Evolutionary conservation across 352 stramenopile species (phyloP), one percentile per base, ranked within the genome.

Genomic region (Peronospora belbahrii): DNA sequence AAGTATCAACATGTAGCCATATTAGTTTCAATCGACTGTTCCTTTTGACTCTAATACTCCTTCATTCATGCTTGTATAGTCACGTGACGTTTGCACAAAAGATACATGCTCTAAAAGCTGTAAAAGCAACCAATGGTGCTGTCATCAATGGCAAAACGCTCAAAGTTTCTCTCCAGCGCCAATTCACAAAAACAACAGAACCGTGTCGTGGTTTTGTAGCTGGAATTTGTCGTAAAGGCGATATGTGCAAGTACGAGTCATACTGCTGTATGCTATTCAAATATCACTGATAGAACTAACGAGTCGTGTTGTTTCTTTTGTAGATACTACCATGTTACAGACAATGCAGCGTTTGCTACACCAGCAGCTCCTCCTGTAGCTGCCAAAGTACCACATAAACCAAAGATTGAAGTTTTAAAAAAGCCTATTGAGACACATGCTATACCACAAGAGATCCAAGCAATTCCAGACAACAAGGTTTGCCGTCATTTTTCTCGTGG

Each of bases 221-320:
- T n/a, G 78, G 78, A 39, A 74, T 63, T 7, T 89, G 78, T 51
- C 46, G 51, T 43, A 70, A 80, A 35, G 75, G 75, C 20, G 73
- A 83, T 45, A 17, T 62, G 41, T 90, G 78, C 75, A 90, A 90
- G 71, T 85, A 66, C 43, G 65, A n/a, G n/a, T n/a, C n/a, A n/a
- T n/a, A n/a, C n/a, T n/a, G n/a, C n/a, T n/a, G 11, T 48, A n/a
- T 17, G 31, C 17, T 37, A 8, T 5, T 42, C 17, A 9, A 0
- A 9, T 32, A 10, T 5, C 15, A 15, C 13, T 0, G 28, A 48
- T 38, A 10, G n/a, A 17, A 13, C 28, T 42, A 35, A 42, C 19
- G 22, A 22, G n/a, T n/a, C n/a, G n/a, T 3, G 10, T 11, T 5
- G n/a, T 28, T 38, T 42, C 1, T 28, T 45, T 17, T 30, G 15